Percentiles rank a stretch among this genome's conserved stretches.
These are phyloP conservation scores for Pneumocystis carinii DNA, from an alignment of 1,139 yeast genomes.

Conservation along the genomic window DNA sequence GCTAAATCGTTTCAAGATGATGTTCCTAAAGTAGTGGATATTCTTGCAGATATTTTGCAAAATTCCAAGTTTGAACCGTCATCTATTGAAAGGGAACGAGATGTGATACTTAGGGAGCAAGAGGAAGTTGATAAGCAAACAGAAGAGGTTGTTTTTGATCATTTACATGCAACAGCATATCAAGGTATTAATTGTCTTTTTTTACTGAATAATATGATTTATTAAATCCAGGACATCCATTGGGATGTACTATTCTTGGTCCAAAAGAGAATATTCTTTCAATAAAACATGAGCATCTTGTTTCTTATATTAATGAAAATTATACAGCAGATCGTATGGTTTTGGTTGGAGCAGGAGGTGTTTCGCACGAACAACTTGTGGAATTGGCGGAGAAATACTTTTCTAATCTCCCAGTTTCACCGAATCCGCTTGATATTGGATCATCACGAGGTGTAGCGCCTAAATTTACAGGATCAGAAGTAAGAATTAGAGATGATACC, in stretches of 20 bases:
- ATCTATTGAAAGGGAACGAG: conserved; percentile 91
- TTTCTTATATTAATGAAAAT: conserved; percentile 64
- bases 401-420: conserved; percentile 57
- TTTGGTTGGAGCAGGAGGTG: conserved; percentile 87
- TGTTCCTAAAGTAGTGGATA: conserved; percentile 73
- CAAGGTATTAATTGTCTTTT: conserved; percentile 26
- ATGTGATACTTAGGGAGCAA: conserved; percentile 86
- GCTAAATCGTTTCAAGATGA: conserved; percentile 75
- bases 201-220: background rate
- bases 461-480: conserved; percentile 70
- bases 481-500: conserved; percentile 64
- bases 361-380: conserved; percentile 73
- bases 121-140: conserved; percentile 97
- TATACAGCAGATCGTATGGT: conserved; percentile 97
- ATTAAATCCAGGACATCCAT: conserved; percentile 42
- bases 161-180: conserved; percentile 82
- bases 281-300: conserved; percentile 61
- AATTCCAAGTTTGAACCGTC: conserved; percentile 63
- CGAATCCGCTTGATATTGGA: conserved; percentile 51
- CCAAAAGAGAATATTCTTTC: conserved; percentile 79
- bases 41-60: conserved; percentile 77
- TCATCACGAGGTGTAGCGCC: conserved; percentile 60
- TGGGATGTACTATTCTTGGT: conserved; percentile 95
- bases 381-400: conserved; percentile 59
- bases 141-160: conserved; percentile 96